These are phyloP conservation scores for Saxophila tyrrhenica DNA, from an alignment of 495 filamentous ascomycete species.

Conservation along the genomic window DNA sequence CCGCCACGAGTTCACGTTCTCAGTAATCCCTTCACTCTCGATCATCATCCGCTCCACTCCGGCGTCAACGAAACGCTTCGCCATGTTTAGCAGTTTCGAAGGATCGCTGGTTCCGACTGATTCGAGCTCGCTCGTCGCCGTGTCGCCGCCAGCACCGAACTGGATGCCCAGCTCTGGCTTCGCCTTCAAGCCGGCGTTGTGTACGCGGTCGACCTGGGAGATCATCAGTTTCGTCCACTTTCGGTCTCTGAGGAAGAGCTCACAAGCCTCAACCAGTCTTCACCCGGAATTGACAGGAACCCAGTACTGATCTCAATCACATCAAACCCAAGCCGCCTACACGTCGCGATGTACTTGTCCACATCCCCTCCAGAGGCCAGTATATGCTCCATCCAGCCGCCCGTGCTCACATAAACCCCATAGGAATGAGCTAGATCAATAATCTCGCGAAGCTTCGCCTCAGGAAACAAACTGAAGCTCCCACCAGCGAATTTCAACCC, in stretches of 20 bases:
- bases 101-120: background rate
- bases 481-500: background rate
- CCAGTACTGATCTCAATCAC: background rate
- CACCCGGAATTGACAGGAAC: background rate
- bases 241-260: too few relatives aligned
- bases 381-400: background rate
- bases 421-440: background rate
- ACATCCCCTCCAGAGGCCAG: background rate
- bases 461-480: background rate
- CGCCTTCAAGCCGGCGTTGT: background rate
- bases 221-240: too few relatives aligned
- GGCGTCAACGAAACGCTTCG: background rate
- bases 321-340: background rate
- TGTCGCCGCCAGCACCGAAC: background rate
- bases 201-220: background rate
- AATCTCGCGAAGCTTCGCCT: background rate
- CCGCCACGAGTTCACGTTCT: background rate
- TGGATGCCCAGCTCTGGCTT: background rate
- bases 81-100: background rate
- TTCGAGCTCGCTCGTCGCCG: background rate
- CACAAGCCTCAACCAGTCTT: background rate
- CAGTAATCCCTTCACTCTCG: background rate
- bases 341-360: background rate
- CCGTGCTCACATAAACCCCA: background rate
- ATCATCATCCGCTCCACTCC: background rate